Conservation (phyloP, 805 yeast genomes). For the Jamesozyma piceae region DNA sequence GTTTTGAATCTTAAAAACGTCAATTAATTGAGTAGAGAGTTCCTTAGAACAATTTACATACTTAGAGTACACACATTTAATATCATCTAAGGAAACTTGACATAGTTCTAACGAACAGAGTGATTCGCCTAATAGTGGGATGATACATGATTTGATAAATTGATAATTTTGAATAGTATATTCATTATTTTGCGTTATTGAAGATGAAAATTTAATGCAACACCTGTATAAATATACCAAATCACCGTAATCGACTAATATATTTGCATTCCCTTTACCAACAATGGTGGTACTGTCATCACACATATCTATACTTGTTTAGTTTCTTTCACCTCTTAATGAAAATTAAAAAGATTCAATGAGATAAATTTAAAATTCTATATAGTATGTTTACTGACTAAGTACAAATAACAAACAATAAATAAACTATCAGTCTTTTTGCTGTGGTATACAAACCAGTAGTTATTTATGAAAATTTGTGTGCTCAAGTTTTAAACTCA, state of each 20-base stretch:
- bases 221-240: constrained; percentile 15
- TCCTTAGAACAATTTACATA: background rate
- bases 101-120: constrained; percentile 12
- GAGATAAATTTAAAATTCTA: too few relatives aligned
- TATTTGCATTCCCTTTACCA: constrained; percentile 25
- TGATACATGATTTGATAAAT: constrained; percentile 9
- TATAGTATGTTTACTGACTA: too few relatives aligned
- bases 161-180: constrained; percentile 15
- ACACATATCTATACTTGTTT: background rate
- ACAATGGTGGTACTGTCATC: constrained; percentile 2
- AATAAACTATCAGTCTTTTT: too few relatives aligned
- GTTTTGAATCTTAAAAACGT: constrained; percentile 15
- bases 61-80: background rate
- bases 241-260: constrained; percentile 13
- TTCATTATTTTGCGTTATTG: constrained; percentile 15
- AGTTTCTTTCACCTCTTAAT: too few relatives aligned
- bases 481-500: too few relatives aligned
- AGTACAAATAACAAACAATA: too few relatives aligned
- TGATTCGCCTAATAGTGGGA: constrained; percentile 9
- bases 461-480: too few relatives aligned
- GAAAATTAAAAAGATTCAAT: too few relatives aligned
- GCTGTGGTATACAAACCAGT: too few relatives aligned
- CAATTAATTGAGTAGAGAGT: background rate
- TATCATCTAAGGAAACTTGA: background rate
- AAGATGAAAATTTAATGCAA: constrained; percentile 14